A percentile compares a stretch with the other conserved stretches of the same genome.
Conservation (phyloP, 805 yeast genomes). For the Candida easanensis region DNA sequence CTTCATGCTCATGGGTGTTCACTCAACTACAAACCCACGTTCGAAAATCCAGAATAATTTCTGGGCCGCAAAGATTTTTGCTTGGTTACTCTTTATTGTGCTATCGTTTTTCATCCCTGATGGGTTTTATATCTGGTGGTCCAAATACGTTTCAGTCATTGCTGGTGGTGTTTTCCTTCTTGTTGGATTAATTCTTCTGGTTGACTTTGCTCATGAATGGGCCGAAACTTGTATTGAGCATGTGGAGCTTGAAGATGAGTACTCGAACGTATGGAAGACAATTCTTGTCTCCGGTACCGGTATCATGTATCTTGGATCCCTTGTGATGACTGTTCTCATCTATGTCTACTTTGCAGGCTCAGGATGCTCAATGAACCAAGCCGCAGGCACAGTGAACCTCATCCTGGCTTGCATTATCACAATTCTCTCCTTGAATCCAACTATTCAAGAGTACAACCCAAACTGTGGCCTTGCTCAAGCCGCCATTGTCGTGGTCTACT, state of each 20-base stretch:
- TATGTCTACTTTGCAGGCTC: slow-evolving; percentile 75
- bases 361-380: slow-evolving; percentile 86
- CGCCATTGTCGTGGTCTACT: slow-evolving; percentile 91
- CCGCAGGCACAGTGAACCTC: slow-evolving; percentile 78
- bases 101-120: slow-evolving; percentile 82
- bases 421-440: slow-evolving; percentile 70
- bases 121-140: slow-evolving; percentile 81
- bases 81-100: slow-evolving; percentile 55
- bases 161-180: slow-evolving; percentile 83
- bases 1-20: slow-evolving; percentile 63
- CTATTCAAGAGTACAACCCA: slow-evolving; percentile 88
- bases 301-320: slow-evolving; percentile 73
- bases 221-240: slow-evolving; percentile 93
- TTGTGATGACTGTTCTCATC: slow-evolving; percentile 75
- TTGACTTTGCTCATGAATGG: slow-evolving; percentile 98
- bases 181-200: slow-evolving; percentile 84
- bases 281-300: slow-evolving; percentile 84
- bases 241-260: slow-evolving; percentile 76
- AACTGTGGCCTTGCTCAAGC: slow-evolving; percentile 96
- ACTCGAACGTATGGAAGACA: slow-evolving; percentile 66
- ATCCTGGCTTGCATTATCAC: slow-evolving; percentile 64
- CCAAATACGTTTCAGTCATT: slow-evolving; percentile 82
- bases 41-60: slow-evolving; percentile 86
- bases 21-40: slow-evolving; percentile 73
- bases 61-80: slow-evolving; percentile 76